Base-by-base conservation (phyloP, 495 filamentous ascomycete species). In the Daldinia bambusicola region DNA sequence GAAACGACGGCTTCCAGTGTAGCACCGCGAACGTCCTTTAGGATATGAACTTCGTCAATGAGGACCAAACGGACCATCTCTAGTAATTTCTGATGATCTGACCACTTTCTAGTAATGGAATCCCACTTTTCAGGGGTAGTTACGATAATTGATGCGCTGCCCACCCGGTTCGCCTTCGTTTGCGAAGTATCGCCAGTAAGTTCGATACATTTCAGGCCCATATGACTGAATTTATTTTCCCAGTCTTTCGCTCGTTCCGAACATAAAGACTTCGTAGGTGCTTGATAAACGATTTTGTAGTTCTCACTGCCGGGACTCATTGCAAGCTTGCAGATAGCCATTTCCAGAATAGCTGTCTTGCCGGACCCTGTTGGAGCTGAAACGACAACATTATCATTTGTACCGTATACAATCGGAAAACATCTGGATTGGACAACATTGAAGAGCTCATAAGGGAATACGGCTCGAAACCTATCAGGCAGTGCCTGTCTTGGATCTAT, bases 51-150 rank as follows among this genome's bases (percentile, higher is more conserved):
- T 74, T 99, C 95, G 74, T 99, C 95, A 68, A 99, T 96, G 18
- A 99, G 86, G 61, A 98, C 97, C 0, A 99, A 80, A 72, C 93
- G 93, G 30, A 99, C 89, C 68, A 98, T 81, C 68, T 93, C 87
- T 80, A 98, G 89, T 22, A 99, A 82, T 70, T 86, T 92, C 55
- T 84, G 84, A 74, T 98, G 93, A 72, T 98, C 95, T 72, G 92
- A 90, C 95, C 95, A 99, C 78, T 94, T 95, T 34, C 95, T 86
- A 1, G 95, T 99, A 78, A 99, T 91, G 65, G 93, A 97, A 78
- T 99, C 95, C 95, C 95, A 99, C 77, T 99, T 99, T 79, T 99
- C 95, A 0, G 95, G 95, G 0, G 95, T 99, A 0, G 95, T 98
- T 55, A 99, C 90, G 64, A 99, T 97, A 63, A 99, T 93, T 57